Percentiles rank a stretch among this genome's conserved stretches.
These are phyloP conservation scores for Panicum miliaceum DNA, from an alignment of 176 grass and related monocot genomes.

Conservation along the genomic window DNA sequence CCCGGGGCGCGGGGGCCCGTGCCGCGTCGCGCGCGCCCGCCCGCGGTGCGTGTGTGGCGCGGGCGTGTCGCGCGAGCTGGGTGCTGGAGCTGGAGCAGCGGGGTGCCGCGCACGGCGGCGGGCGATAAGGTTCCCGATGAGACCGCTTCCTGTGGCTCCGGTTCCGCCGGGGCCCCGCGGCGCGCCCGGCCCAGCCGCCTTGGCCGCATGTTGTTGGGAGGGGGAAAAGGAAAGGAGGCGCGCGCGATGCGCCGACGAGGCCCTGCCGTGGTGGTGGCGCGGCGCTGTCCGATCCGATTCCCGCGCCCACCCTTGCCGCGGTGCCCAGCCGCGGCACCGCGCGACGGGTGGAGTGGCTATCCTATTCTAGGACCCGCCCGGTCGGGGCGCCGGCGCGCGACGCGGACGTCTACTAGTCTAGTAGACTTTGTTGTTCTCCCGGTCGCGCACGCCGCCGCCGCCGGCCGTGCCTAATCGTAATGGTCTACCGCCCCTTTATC, in stretches of 20 bases:
- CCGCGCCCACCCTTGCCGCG: neutral
- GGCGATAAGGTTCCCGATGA: slow-evolving; percentile 47
- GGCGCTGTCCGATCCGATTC: slow-evolving; percentile 15
- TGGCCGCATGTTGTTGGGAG: neutral
- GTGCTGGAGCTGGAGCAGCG: too few relatives aligned
- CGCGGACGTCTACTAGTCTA: neutral
- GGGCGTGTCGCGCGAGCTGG: neutral
- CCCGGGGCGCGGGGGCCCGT: neutral
- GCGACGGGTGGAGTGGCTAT: slow-evolving; percentile 31
- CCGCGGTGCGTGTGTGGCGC: neutral
- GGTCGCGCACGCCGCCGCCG: neutral
- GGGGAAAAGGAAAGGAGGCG: neutral
- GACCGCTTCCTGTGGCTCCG: slow-evolving; percentile 31
- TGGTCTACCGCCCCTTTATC: neutral
- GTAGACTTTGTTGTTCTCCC: neutral
- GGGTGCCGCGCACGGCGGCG: neutral
- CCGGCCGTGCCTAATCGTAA: neutral
- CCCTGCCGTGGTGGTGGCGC: neutral
- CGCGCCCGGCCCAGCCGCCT: neutral
- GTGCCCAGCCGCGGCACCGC: neutral
- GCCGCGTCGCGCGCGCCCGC: neutral
- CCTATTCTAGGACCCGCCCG: slow-evolving; percentile 34
- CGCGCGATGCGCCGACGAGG: neutral
- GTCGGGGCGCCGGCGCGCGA: neutral
- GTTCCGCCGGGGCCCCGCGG: neutral